A percentile compares a stretch with the other conserved stretches of the same genome.
Conservation (phyloP, 441 rosid species). For the Mallotus repandus region DNA sequence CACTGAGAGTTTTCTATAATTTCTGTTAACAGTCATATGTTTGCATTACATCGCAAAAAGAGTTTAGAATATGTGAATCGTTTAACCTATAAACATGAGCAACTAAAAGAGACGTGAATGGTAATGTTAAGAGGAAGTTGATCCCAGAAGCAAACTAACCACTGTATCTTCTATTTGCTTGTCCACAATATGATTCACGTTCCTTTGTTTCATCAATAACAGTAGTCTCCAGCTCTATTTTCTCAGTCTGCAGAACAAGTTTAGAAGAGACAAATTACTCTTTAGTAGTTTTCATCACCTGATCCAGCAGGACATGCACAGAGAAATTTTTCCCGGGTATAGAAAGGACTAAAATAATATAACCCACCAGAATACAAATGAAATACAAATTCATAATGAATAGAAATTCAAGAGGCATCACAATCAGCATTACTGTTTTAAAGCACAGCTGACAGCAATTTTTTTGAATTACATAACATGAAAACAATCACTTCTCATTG, state of each 20-base stretch:
- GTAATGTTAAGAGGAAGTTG: constrained; percentile 2
- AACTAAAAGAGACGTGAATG: neutral
- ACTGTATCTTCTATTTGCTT: constrained; percentile 81
- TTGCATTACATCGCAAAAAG: neutral
- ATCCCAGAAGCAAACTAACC: constrained; percentile 51
- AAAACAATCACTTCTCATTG: neutral
- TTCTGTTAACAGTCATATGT: neutral
- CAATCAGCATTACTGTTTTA: neutral
- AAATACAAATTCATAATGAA: neutral
- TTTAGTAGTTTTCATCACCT: neutral
- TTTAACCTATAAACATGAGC: constrained; percentile 2
- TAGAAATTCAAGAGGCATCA: neutral
- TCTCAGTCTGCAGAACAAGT: constrained; percentile 67
- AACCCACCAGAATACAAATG: neutral
- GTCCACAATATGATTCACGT: constrained; percentile 79
- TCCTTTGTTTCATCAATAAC: constrained; percentile 96
- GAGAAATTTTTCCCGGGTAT: neutral
- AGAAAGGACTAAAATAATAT: neutral
- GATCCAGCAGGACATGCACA: constrained; percentile 10
- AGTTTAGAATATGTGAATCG: neutral
- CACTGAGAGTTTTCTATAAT: neutral
- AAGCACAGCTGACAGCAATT: constrained; percentile 7
- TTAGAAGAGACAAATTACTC: constrained; percentile 2
- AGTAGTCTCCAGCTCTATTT: constrained; percentile 92
- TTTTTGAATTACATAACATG: neutral